Evolutionary conservation across 345 rosid species (phyloP).

Genomic region (Nephelium lappaceum): DNA sequence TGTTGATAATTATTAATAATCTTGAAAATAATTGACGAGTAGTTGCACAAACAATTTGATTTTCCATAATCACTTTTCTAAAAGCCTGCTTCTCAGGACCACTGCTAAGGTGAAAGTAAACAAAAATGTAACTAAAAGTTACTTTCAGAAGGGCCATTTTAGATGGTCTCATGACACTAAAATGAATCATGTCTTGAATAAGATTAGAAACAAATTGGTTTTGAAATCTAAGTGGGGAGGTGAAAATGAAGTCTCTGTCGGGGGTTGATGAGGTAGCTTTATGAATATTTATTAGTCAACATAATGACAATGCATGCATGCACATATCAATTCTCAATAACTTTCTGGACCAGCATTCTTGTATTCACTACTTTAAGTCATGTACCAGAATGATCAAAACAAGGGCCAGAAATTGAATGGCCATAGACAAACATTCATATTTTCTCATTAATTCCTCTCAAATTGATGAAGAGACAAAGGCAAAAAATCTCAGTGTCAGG

Average conservation of each 20-base stretch:
- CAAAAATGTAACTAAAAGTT: no score
- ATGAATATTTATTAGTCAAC: not conserved
- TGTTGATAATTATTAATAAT: not conserved
- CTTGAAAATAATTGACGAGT: not conserved
- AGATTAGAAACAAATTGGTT: not conserved
- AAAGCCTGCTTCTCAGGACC: slow-evolving; percentile 3
- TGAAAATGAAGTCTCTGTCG: not conserved
- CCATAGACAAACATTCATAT: not conserved
- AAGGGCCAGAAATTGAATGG: not conserved
- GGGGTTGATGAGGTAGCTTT: not conserved
- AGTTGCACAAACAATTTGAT: not conserved
- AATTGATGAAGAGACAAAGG: not conserved
- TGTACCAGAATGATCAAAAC: not conserved
- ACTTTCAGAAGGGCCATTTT: not conserved
- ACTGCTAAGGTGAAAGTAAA: not conserved
- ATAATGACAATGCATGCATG: not conserved
- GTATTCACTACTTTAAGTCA: not conserved
- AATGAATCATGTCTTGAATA: not conserved
- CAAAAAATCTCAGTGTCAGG: not conserved
- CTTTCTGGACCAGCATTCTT: slow-evolving; percentile 6
- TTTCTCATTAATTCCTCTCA: not conserved
- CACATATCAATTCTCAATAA: no score
- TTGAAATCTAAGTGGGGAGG: not conserved
- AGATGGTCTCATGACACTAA: no score
- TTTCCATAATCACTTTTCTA: not conserved